These are phyloP conservation scores for Eragrostis tef DNA, from an alignment of 202 grass and related monocot species.

Conservation along the genomic window DNA sequence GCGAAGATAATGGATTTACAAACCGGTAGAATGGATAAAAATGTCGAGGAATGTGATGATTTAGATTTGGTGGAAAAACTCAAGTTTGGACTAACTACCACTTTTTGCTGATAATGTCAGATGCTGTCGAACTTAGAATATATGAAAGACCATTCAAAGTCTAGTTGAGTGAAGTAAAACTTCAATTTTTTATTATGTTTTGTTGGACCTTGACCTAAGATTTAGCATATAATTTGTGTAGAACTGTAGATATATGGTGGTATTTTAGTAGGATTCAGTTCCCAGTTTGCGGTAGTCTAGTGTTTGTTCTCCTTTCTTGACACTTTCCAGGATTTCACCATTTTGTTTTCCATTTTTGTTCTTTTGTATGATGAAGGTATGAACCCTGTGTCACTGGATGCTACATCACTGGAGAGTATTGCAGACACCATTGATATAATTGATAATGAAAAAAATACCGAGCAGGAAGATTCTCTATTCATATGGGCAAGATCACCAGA, in stretches of 20 bases:
- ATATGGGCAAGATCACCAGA: slow-evolving; percentile 68
- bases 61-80: too few species aligned
- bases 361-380: slow-evolving; percentile 47
- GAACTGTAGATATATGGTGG: slow-evolving; percentile 13
- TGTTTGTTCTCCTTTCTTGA: neutral
- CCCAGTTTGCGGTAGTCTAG: neutral
- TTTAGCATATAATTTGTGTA: slow-evolving; percentile 19
- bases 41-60: too few species aligned
- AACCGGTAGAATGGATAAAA: too few species aligned
- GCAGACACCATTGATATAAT: slow-evolving; percentile 32
- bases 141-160: too few species aligned
- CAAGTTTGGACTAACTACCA: too few species aligned
- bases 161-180: too few species aligned
- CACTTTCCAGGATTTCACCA: slow-evolving; percentile 12
- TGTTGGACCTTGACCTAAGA: slow-evolving; percentile 18
- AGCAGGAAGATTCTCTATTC: slow-evolving; percentile 51
- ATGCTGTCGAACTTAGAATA: too few species aligned
- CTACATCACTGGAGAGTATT: slow-evolving; percentile 42
- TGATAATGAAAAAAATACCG: slow-evolving; percentile 35
- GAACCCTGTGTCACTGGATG: slow-evolving; percentile 50
- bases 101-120: too few species aligned
- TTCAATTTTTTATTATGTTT: neutral
- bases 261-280: slow-evolving; percentile 3
- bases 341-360: neutral
- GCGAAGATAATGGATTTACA: too few species aligned